Evolutionary conservation across 352 stramenopile species (phyloP), one percentile per base, ranked within the genome.

Genomic region (Thraustochytrium striatum): DNA sequence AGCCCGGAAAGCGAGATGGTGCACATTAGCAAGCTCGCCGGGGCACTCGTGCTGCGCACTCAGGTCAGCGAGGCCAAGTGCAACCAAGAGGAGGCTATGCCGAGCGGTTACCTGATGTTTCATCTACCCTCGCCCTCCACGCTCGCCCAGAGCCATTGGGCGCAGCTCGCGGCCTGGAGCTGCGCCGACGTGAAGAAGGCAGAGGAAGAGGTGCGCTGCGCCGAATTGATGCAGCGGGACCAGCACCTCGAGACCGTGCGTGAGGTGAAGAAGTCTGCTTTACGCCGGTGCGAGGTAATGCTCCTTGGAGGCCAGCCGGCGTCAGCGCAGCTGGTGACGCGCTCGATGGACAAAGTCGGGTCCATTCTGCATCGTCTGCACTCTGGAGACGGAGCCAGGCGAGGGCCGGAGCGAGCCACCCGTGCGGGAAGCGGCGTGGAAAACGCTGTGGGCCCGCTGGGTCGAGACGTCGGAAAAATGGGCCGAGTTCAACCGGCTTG

Each of bases 51-150:
- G 3, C 41, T 75, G 39, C 65, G 65, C 47, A 21, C 25, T 16
- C 47, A 21, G 16, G 3, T 35, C 3, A 39, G 32, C n/a, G 35
- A 41, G 25, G 7, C 59, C 8, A 72, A 21, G 3, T 25, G 2
- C 19, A 13, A 72, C 19, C 28, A n/a, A 0, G 13, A 3, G 43
- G 65, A 75, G 50, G 30, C 58, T 32, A 0, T n/a, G 8, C 5
- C 44, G 2, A 43, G 65, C 28, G 44, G 44, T 75, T n/a, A n/a
- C n/a, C n/a, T n/a, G n/a, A 75, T 75, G 65, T 75, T 44, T 41
- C 25, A 43, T 1, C 47, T 75, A 21, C 65, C 65, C 7, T 16
- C 47, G 47, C 47, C 16, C 47, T 55, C 47, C 16, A 25, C 47
- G 25, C 16, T 55, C 47, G 47, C 16, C 25, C 16, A 55, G 25